Conservation (phyloP, 2,329 filamentous ascomycete species). For the Setomelanomma holmii region DNA sequence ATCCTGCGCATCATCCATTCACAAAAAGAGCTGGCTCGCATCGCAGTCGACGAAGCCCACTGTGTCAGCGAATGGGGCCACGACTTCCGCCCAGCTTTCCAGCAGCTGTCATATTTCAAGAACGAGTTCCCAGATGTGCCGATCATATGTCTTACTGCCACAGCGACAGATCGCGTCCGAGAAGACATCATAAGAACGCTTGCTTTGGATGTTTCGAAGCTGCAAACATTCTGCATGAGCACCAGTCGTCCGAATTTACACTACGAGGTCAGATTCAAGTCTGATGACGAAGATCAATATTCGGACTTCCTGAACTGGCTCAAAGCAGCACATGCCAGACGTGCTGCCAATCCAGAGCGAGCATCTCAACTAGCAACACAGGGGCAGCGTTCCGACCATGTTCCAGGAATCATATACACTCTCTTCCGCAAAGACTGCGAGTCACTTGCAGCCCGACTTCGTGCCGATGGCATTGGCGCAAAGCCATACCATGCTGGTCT, state of each 20-base stretch:
- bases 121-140: slow-evolving; percentile 82
- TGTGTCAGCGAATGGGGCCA: slow-evolving; percentile 99
- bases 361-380: slow-evolving; percentile 63
- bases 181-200: slow-evolving; percentile 83
- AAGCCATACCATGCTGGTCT: slow-evolving; percentile 77
- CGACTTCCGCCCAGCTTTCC: slow-evolving; percentile 93
- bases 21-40: slow-evolving; percentile 83
- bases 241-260: slow-evolving; percentile 86
- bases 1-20: slow-evolving; percentile 75
- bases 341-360: slow-evolving; percentile 64
- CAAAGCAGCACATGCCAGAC: slow-evolving; percentile 72
- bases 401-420: slow-evolving; percentile 82
- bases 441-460: slow-evolving; percentile 69
- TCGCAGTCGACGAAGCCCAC: slow-evolving; percentile 93
- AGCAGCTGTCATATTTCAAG: slow-evolving; percentile 85
- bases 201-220: slow-evolving; percentile 67
- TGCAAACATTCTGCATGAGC: slow-evolving; percentile 81
- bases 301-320: slow-evolving; percentile 80
- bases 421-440: slow-evolving; percentile 78
- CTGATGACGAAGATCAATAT: slow-evolving; percentile 76
- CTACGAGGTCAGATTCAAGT: slow-evolving; percentile 85
- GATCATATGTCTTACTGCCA: slow-evolving; percentile 91
- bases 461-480: slow-evolving; percentile 73
- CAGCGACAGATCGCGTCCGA: slow-evolving; percentile 80
- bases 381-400: slow-evolving; percentile 64